Conservation (phyloP, 2,329 filamentous ascomycete species). For the Fusarium sp. region DNA sequence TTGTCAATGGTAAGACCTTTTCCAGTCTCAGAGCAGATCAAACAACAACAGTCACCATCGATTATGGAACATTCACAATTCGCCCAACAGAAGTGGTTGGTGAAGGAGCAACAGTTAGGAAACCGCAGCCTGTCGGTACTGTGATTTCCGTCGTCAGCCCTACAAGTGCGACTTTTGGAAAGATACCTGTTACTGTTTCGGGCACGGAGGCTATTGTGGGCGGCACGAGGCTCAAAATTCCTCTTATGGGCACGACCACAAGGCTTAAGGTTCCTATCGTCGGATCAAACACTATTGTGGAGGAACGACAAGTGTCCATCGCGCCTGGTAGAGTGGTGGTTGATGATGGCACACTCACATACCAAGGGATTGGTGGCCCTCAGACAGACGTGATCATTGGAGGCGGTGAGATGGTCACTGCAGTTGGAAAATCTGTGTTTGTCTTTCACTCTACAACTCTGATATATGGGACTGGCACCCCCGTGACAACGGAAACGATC, state of each 20-base stretch:
- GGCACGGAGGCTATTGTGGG: conserved; percentile 54
- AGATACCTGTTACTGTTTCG: conserved; percentile 53
- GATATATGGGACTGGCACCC: conserved; percentile 53
- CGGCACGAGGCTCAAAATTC: conserved; percentile 55
- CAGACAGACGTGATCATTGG: conserved; percentile 57
- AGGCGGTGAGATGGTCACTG: conserved; percentile 59
- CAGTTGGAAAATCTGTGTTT: conserved; percentile 52
- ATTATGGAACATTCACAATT: conserved; percentile 57
- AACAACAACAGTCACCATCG: conserved; percentile 55
- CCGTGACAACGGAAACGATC: conserved; percentile 52
- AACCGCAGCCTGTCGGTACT: conserved; percentile 49
- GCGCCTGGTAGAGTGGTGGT: conserved; percentile 49
- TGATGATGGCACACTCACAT: conserved; percentile 50
- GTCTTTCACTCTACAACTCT: conserved; percentile 56
- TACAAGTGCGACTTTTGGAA: conserved; percentile 51
- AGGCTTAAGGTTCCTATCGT: conserved; percentile 50
- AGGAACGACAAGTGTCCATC: conserved; percentile 48
- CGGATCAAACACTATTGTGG: conserved; percentile 48
- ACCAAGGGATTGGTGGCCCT: conserved; percentile 43
- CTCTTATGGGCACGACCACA: conserved; percentile 48
- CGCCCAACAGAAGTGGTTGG: conserved; percentile 57
- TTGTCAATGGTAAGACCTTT: conserved; percentile 59
- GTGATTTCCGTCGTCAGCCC: conserved; percentile 47
- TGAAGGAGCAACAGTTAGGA: conserved; percentile 54
- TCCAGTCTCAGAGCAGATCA: conserved; percentile 48